Percentiles rank a stretch among this genome's conserved stretches.
Conservation (phyloP, 148 eudicot genomes). For the Rhododendron williamsianum region DNA sequence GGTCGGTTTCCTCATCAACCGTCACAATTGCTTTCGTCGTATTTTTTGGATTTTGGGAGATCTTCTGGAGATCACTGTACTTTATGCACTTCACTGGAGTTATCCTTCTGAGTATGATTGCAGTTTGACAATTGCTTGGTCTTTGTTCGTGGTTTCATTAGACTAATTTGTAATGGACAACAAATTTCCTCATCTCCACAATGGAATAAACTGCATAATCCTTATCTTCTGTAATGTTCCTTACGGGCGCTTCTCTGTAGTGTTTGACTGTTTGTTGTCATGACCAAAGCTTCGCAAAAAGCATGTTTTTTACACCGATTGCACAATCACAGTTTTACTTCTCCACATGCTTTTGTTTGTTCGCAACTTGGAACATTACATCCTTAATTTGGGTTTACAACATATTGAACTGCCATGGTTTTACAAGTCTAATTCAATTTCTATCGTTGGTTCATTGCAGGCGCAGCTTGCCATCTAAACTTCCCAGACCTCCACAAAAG, state of each 20-base stretch:
- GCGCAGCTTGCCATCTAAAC: constrained; percentile 41
- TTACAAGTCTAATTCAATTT: background rate
- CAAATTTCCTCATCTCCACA: background rate
- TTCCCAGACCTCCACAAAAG: constrained; percentile 66
- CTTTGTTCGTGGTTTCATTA: background rate
- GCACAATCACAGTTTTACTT: background rate
- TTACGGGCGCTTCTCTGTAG: background rate
- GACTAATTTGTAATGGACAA: background rate
- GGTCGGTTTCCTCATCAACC: background rate
- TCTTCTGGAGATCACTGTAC: background rate
- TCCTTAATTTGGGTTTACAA: background rate
- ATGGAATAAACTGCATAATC: background rate
- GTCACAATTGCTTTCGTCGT: background rate
- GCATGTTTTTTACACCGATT: background rate
- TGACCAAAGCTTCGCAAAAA: background rate
- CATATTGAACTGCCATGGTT: background rate
- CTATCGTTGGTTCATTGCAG: constrained; percentile 35
- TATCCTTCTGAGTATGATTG: background rate
- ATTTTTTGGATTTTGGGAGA: background rate
- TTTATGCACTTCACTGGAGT: background rate
- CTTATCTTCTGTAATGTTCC: background rate
- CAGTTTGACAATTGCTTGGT: background rate
- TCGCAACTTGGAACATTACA: background rate
- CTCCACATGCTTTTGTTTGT: background rate
- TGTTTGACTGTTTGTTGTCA: background rate